Evolutionary conservation across 2,329 filamentous ascomycete species (phyloP), one percentile per base, ranked within the genome.

Genomic region (Xylaria hypoxylon): DNA sequence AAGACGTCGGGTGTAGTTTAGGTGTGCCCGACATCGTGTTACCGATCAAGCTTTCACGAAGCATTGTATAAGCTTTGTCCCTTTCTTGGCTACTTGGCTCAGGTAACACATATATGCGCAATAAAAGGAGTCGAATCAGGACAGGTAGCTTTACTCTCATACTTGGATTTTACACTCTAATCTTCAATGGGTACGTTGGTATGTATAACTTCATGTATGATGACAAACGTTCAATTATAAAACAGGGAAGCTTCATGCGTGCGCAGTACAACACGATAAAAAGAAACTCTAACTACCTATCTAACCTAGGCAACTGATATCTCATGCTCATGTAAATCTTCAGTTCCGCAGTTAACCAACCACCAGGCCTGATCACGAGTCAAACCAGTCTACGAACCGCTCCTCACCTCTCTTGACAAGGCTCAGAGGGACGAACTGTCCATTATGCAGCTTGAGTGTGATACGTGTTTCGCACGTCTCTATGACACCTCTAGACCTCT

Each of bases 371-470:
- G 17, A 24, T 69, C 53, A 71, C 59, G 22, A 44, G 11, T 71
- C 71, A 44, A 61, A 40, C 70, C 65, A 79, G 45, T 76, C 75
- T 38, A 86, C 79, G 77, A 94, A 93, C 71, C 85, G 84, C 83
- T 94, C 92, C 71, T 85, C 79, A 0, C 92, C 91, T 68, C 90
- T 87, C 80, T 80, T 87, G 5, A 92, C 89, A 68, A 94, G 79
- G 68, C 90, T 80, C 51, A 94, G 80, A 0, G 90, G 89, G 33
- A 94, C 87, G 57, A 85, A 81, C 2, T 80, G 79, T 22, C 78
- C 81, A 19, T 80, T 83, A 28, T 88, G 82, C 78, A 95, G 81
- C 79, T 92, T 91, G 71, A 95, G 80, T 62, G 92, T 94, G 65
- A 95, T 83, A 57, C 92, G 79, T 11, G 86, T 85, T 33, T 80